These are phyloP conservation scores for Plantago lanceolata DNA, from an alignment of 305 asterid species.

Conservation along the genomic window DNA sequence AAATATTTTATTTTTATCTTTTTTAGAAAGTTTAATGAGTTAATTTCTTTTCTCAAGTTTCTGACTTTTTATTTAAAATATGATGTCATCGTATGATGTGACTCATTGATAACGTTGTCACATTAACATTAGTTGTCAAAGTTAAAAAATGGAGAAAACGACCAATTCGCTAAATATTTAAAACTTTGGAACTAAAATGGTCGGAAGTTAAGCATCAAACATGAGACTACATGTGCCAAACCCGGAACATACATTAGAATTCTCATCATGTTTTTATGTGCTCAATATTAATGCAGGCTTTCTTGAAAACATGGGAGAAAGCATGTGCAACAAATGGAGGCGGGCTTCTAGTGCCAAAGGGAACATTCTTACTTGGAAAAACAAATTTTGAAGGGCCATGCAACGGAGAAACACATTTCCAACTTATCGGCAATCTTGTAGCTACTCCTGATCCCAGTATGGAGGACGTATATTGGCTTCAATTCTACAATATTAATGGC, in stretches of 20 bases:
- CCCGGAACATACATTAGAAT: background rate
- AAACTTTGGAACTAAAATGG: too few relatives aligned
- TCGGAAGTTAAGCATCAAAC: too few relatives aligned
- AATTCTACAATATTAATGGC: conserved; percentile 12
- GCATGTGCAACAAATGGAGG: conserved; percentile 24
- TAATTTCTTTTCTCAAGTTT: too few relatives aligned
- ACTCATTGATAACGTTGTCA: too few relatives aligned
- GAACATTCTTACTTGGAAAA: conserved; percentile 12
- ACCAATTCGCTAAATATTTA: too few relatives aligned
- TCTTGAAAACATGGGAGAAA: conserved; percentile 21
- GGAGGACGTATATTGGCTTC: conserved; percentile 19
- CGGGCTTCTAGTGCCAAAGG: conserved; percentile 15
- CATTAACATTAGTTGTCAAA: too few relatives aligned
- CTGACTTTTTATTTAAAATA: too few relatives aligned
- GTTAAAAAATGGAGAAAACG: too few relatives aligned
- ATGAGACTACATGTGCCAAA: too few relatives aligned
- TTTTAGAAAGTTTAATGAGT: too few relatives aligned
- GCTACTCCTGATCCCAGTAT: conserved; percentile 16
- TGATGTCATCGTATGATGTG: too few relatives aligned
- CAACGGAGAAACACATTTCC: background rate
- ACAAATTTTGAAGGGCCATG: conserved; percentile 18
- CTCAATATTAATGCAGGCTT: conserved; percentile 15
- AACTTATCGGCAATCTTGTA: conserved; percentile 15
- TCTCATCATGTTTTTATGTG: background rate
- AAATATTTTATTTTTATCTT: too few relatives aligned